Evolutionary conservation across 345 rosid genomes (phyloP).

Genomic region (Tarenaya hassleriana): DNA sequence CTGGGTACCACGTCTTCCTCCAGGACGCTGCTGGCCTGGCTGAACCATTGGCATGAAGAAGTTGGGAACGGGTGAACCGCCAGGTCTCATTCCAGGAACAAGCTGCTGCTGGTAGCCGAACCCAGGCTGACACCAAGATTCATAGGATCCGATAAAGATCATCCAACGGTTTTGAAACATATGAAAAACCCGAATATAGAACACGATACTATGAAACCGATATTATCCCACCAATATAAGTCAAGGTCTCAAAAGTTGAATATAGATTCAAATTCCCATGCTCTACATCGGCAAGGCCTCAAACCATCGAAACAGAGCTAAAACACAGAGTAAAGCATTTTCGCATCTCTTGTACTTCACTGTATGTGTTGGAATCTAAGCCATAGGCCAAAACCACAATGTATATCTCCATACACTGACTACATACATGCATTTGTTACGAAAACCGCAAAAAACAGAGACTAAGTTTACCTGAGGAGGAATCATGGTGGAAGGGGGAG

Average conservation of each 20-base stretch:
- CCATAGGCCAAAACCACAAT: too few species aligned
- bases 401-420: too few species aligned
- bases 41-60: conserved; percentile 90
- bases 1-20: conserved; percentile 63
- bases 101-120: conserved; percentile 94
- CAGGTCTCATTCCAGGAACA: conserved; percentile 90
- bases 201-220: neutral
- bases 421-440: neutral
- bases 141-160: conserved; percentile 4
- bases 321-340: neutral
- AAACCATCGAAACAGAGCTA: neutral
- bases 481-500: conserved; percentile 37
- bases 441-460: conserved; percentile 39
- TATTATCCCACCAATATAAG: neutral
- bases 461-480: too few species aligned
- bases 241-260: too few species aligned
- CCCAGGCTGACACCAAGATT: conserved; percentile 48
- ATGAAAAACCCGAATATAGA: neutral
- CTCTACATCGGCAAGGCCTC: too few species aligned
- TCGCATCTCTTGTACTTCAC: too few species aligned
- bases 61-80: conserved; percentile 63
- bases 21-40: conserved; percentile 75
- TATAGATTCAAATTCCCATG: neutral
- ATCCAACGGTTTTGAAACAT: neutral
- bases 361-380: neutral